Base-by-base conservation (phyloP, 2,329 filamentous ascomycete genomes). In the Pseudodiploospora longispora region DNA sequence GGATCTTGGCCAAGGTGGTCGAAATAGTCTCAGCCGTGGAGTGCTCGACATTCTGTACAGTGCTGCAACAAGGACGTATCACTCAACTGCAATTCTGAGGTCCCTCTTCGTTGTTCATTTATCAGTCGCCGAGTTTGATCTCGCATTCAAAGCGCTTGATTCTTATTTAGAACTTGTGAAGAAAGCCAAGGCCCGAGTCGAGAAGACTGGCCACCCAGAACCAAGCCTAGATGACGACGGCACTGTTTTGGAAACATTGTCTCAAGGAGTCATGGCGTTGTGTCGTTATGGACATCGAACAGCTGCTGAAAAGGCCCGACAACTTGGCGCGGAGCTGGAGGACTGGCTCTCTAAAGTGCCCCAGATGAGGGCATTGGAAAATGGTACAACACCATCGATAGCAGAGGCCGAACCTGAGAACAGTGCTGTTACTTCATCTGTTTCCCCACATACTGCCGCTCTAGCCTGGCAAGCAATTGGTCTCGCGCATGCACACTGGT, bases 41-140 rank as follows among this genome's bases (percentile, higher is more conserved):
- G 81, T 94, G 30, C 75, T 98, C 35, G 90, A 93, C 62, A 86
- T 89, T 29, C 73, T 98, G 6, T 98, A 97, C 63, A 84, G 85
- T 34, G 87, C 90, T 27, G 87, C 91, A 6, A 88, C 85, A 7
- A 95, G 93, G 63, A 95, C 90, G 0, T 98, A 93, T 58, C 93
- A 98, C 64, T 98, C 93, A 1, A 95, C 91, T 1, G 72, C 88
- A 7, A 86, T 97, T 49, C 69, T 98, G 30, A 78, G 91, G 46
- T 80, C 90, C 55, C 73, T 98, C 0, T 97, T 97, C 59, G 83
- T 81, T 8, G 84, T 95, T 2, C 93, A 98, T 61, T 73, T 91
- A 12, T 79, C 88, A 3, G 72, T 96, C 12, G 88, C 89, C 6
- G 91, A 98, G 54, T 97, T 96, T 52, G 87, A 95, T 44, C 70